Evolutionary conservation across 2,329 filamentous ascomycete genomes (phyloP).

Genomic region (Dactylellina cionopaga): DNA sequence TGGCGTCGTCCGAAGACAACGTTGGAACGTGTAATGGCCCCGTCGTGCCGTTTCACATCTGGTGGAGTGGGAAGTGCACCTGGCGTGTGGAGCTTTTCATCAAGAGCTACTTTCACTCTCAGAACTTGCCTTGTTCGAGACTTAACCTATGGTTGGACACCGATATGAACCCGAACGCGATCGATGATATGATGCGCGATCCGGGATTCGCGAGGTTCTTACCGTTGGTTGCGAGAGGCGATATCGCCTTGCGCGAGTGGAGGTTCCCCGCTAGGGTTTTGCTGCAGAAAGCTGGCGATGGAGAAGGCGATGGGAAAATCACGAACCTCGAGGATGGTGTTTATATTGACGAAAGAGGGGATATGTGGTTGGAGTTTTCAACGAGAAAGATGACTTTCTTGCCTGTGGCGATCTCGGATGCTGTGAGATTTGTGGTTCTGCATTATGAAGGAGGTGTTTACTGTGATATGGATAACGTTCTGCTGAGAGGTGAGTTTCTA

Average conservation of each 20-base stretch:
- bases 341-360: constrained; percentile 64
- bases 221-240: constrained; percentile 66
- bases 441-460: constrained; percentile 68
- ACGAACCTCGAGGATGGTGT: constrained; percentile 65
- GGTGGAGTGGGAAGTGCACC: constrained; percentile 69
- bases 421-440: constrained; percentile 67
- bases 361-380: constrained; percentile 67
- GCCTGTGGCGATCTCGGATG: constrained; percentile 69
- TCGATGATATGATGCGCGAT: constrained; percentile 66
- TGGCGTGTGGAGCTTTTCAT: constrained; percentile 69
- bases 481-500: constrained; percentile 61
- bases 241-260: constrained; percentile 67
- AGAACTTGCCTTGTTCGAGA: constrained; percentile 67
- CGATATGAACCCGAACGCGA: constrained; percentile 65
- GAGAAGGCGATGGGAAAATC: constrained; percentile 65
- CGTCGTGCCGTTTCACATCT: constrained; percentile 68
- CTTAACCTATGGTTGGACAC: constrained; percentile 68
- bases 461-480: constrained; percentile 68
- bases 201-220: constrained; percentile 67
- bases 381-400: constrained; percentile 69
- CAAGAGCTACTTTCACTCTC: constrained; percentile 69
- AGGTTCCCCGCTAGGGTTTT: constrained; percentile 67
- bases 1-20: constrained; percentile 59
- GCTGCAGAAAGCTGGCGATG: constrained; percentile 65
- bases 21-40: constrained; percentile 67